Base-by-base conservation (phyloP, 495 filamentous ascomycete genomes). In the Hypoxylon lienhwacheense region DNA sequence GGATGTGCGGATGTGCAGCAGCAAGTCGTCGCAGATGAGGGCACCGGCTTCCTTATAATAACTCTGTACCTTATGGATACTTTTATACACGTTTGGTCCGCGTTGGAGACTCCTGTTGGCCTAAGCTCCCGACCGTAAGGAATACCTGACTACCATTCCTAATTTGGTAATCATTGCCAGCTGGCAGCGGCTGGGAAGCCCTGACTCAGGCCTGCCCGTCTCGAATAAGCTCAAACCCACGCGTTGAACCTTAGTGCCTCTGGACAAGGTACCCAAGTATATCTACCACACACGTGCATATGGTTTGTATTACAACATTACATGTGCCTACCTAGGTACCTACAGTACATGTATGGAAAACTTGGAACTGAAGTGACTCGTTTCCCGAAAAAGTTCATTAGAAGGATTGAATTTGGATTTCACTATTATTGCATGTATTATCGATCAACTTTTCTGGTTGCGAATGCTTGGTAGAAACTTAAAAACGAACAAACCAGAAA, bases 1-100 rank as follows among this genome's bases (percentile, higher is more conserved):
- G 58, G 58, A 61, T 61, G 51, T 52, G 51, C 51, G 58, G 58
- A 61, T 61, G 51, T 52, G 51, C 51, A 50, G 58, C 50, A 55
- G 58, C 51, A 61, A 41, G 39, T 55, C 57, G 57, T 61, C 51
- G 51, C 58, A 61, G 58, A 55, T 47, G 58, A 61, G 58, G 58
- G 58, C 58, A 61, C 51, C 58, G 58, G 58, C 58, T 61, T 61
- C 58, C 58, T 61, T 61, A n/a, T n/a, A 61, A 61, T 61, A 61
- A 55, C 55, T 47, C 58, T 61, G 58, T 61, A 61, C 52, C n/a
- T 24, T 61, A 61, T 52, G 58, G 58, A 61, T 61, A 61, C 58
- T 61, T 61, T 61, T 61, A 61, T 61, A 61, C 58, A 61, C 58
- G 58, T 61, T 50, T 52, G 58, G 46, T 55, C 58, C 52, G 58